phyloP scores from a whole-genome alignment of 2,329 filamentous ascomycete species.

The Beauveria sp. region DNA sequence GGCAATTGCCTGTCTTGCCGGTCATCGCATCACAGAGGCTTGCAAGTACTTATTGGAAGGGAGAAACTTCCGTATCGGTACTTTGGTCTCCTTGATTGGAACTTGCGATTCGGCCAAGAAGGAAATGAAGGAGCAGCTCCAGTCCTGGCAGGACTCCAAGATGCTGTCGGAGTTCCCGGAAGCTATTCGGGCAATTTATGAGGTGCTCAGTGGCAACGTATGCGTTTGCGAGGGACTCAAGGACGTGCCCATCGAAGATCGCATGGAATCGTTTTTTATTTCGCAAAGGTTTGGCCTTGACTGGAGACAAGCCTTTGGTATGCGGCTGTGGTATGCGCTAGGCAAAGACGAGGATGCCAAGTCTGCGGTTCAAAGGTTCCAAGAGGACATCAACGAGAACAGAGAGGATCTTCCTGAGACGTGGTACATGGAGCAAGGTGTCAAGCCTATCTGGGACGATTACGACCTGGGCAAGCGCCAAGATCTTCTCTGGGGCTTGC shows the following conservation, averaged over 20 bases:
- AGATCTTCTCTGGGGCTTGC: slow-evolving; percentile 78
- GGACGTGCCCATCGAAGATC: slow-evolving; percentile 67
- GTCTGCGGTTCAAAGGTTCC: slow-evolving; percentile 64
- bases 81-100: slow-evolving; percentile 74
- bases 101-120: slow-evolving; percentile 60
- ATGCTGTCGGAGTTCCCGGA: slow-evolving; percentile 82
- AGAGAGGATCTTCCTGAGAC: slow-evolving; percentile 66
- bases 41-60: slow-evolving; percentile 71
- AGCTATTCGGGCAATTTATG: slow-evolving; percentile 78
- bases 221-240: slow-evolving; percentile 73
- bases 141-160: slow-evolving; percentile 75
- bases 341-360: slow-evolving; percentile 58
- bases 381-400: slow-evolving; percentile 63
- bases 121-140: slow-evolving; percentile 73
- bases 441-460: slow-evolving; percentile 54
- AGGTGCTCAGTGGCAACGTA: slow-evolving; percentile 82
- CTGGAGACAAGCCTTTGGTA: slow-evolving; percentile 88
- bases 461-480: slow-evolving; percentile 51
- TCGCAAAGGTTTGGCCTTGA: slow-evolving; percentile 77
- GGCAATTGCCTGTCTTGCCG: slow-evolving; percentile 71
- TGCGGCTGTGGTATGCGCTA: slow-evolving; percentile 84
- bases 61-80: slow-evolving; percentile 76
- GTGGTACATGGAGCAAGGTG: slow-evolving; percentile 57
- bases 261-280: slow-evolving; percentile 75
- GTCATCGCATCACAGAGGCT: slow-evolving; percentile 72